Conservation (phyloP, 2,329 filamentous ascomycete genomes). For the Stagonosporopsis cucurbitacearum region DNA sequence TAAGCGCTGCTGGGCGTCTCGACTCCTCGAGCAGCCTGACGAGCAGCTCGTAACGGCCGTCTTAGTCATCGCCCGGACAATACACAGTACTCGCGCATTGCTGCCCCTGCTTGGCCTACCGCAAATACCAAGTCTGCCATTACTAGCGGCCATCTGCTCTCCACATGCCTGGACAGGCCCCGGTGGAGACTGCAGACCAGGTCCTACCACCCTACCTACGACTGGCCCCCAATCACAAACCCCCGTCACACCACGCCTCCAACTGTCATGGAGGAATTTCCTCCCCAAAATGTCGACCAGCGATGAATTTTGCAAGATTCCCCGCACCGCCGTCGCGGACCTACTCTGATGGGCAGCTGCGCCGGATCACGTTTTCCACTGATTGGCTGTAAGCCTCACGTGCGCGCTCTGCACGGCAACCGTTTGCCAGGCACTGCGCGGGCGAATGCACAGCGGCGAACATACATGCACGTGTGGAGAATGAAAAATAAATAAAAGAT, state of each 20-base stretch:
- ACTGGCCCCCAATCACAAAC: constrained; percentile 25
- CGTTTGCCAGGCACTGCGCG: constrained; percentile 2
- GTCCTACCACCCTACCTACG: constrained; percentile 1
- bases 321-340: constrained; percentile 2
- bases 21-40: constrained; percentile 6
- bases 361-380: constrained; percentile 34
- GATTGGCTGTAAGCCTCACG: constrained; percentile 29
- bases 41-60: constrained; percentile 19
- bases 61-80: neutral
- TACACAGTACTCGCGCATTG: no score
- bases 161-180: no score
- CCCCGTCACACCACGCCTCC: neutral
- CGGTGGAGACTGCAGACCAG: no score
- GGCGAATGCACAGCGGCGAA: neutral
- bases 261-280: neutral
- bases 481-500: no score
- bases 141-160: no score
- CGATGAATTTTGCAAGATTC: constrained; percentile 6
- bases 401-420: neutral
- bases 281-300: neutral
- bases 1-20: constrained; percentile 6
- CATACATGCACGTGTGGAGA: constrained; percentile 1
- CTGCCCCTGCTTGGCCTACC: no score
- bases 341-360: constrained; percentile 8
- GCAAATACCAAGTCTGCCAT: neutral